phyloP scores from a whole-genome alignment of 2,329 filamentous ascomycete genomes.

The Hypoxylon sp. region DNA sequence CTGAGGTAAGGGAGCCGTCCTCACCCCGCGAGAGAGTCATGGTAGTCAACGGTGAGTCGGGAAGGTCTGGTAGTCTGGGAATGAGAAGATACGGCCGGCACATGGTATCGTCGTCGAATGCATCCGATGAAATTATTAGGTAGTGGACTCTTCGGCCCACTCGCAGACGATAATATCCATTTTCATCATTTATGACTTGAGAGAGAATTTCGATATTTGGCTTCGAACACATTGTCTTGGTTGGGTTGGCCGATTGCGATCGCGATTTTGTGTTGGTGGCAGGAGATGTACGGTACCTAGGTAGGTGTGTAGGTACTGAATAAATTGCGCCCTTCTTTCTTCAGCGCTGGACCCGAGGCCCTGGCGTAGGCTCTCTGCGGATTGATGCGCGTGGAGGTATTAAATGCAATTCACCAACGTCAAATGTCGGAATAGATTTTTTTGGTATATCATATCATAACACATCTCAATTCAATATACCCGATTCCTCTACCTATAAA shows the following conservation, averaged over 20 bases:
- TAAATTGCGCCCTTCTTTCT: too few species aligned
- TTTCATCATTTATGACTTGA: neutral
- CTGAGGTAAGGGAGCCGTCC: neutral
- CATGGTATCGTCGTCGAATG: neutral
- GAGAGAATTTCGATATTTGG: neutral
- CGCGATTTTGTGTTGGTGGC: neutral
- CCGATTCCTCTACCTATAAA: too few species aligned
- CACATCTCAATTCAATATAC: too few species aligned
- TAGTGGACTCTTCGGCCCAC: neutral
- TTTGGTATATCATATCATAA: too few species aligned
- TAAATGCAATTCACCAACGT: too few species aligned
- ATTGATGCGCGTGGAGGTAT: too few species aligned
- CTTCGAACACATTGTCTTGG: neutral
- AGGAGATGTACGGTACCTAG: too few species aligned
- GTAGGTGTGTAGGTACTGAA: too few species aligned
- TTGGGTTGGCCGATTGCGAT: neutral
- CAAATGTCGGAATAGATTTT: too few species aligned
- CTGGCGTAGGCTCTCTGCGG: too few species aligned
- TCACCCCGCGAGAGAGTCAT: neutral
- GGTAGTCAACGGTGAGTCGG: neutral
- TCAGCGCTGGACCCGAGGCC: too few species aligned
- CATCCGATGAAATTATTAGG: neutral
- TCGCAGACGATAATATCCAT: neutral
- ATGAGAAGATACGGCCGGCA: neutral
- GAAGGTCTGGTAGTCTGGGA: neutral